phyloP scores from a whole-genome alignment of 2,329 filamentous ascomycete species.

The Cryphonectria japonica region DNA sequence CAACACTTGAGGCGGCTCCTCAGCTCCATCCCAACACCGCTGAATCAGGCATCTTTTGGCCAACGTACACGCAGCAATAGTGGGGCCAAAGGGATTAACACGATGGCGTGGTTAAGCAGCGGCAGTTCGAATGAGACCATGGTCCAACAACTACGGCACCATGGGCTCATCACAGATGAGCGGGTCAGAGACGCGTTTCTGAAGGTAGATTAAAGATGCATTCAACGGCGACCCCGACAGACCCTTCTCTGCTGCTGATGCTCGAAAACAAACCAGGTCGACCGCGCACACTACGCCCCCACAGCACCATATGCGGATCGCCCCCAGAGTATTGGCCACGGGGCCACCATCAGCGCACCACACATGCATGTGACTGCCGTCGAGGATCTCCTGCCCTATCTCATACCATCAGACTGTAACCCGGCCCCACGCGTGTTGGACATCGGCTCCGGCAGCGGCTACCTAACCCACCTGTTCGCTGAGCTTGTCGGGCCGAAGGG shows the following conservation, averaged over 20 bases:
- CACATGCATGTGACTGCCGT: constrained; percentile 64
- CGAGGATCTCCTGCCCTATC: constrained; percentile 51
- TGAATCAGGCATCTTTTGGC: constrained; percentile 4
- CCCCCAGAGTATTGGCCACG: constrained; percentile 59
- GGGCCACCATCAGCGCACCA: constrained; percentile 61
- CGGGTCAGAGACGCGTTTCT: constrained; percentile 81
- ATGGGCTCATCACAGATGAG: constrained; percentile 72
- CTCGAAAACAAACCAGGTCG: constrained; percentile 61
- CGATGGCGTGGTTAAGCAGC: constrained; percentile 90
- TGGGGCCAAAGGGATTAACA: constrained; percentile 25
- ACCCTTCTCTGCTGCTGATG: neutral
- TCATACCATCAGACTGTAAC: constrained; percentile 42
- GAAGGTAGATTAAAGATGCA: constrained; percentile 51
- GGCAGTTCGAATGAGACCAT: constrained; percentile 75
- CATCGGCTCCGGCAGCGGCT: constrained; percentile 77
- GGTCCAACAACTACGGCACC: constrained; percentile 74
- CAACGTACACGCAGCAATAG: neutral
- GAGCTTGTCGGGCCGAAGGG: constrained; percentile 65
- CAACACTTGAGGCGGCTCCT: constrained; percentile 7
- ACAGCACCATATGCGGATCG: constrained; percentile 67
- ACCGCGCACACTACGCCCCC: constrained; percentile 83
- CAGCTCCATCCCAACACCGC: constrained; percentile 14
- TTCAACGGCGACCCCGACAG: neutral
- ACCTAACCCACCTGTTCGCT: constrained; percentile 86
- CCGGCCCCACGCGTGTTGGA: constrained; percentile 65